Evolutionary conservation across 129 eudicot genomes (phyloP).

Genomic region (Apium graveolens): DNA sequence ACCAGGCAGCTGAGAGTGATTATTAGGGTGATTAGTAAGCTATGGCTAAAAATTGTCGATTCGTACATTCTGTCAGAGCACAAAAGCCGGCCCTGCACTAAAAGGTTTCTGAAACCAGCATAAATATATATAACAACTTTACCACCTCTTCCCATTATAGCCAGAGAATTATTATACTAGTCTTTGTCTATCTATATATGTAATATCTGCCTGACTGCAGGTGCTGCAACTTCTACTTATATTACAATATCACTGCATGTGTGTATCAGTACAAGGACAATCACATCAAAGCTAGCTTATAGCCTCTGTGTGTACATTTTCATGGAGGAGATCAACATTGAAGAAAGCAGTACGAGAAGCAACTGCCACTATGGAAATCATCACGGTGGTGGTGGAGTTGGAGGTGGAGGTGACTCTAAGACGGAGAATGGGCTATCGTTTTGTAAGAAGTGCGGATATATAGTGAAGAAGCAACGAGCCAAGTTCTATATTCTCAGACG

Average conservation of each 20-base stretch:
- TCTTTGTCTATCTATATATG: conserved; percentile 2
- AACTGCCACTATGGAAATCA: neutral
- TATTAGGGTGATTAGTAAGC: neutral
- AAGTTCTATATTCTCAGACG: conserved; percentile 47
- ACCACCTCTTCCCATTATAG: neutral
- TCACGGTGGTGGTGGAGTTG: neutral
- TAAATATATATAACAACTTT: conserved; percentile 5
- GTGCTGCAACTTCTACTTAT: neutral
- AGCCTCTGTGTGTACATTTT: neutral
- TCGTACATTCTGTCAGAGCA: conserved; percentile 2
- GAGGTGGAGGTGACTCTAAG: neutral
- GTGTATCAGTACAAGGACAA: neutral
- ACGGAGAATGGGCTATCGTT: conserved; percentile 19
- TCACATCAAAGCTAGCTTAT: neutral
- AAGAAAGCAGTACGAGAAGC: neutral
- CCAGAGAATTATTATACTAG: conserved; percentile 1
- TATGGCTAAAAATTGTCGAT: neutral
- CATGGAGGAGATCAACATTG: neutral
- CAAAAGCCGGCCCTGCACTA: neutral
- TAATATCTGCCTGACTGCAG: neutral
- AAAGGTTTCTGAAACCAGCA: neutral
- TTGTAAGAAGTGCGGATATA: conserved; percentile 27
- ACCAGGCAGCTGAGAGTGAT: neutral
- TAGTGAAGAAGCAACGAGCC: conserved; percentile 40
- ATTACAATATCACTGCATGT: neutral